Conservation (phyloP, 192 early-diverging fungal species). For the Anaeromyces robustus region DNA sequence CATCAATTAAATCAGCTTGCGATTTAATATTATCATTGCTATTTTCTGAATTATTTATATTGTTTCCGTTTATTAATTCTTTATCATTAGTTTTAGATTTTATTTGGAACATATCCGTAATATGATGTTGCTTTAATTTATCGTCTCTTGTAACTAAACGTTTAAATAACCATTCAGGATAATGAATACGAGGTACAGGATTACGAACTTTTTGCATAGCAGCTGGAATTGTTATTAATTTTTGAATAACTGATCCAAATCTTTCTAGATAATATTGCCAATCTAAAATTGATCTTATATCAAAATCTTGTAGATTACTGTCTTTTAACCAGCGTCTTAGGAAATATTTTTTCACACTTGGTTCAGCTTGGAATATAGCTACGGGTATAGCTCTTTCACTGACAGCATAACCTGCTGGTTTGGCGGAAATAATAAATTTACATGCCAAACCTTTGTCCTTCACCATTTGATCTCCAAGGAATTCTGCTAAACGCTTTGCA, state of each 20-base stretch:
- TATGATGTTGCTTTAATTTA: constrained; percentile 61
- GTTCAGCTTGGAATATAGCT: constrained; percentile 80
- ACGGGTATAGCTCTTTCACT: constrained; percentile 90
- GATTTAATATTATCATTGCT: not conserved
- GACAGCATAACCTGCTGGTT: constrained; percentile 69
- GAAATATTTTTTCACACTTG: constrained; percentile 56
- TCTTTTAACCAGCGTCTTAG: constrained; percentile 89
- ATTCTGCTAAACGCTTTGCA: constrained; percentile 86
- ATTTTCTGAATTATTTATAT: not conserved
- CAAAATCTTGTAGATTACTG: constrained; percentile 46
- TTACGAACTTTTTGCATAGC: constrained; percentile 89
- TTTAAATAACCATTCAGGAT: constrained; percentile 90
- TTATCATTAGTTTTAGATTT: not conserved
- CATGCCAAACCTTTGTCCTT: constrained; percentile 93
- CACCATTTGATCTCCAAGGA: constrained; percentile 94
- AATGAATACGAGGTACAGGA: constrained; percentile 77
- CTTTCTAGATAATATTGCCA: constrained; percentile 97
- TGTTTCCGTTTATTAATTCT: not conserved
- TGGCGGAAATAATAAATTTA: constrained; percentile 81
- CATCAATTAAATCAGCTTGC: not conserved
- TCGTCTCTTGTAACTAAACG: constrained; percentile 60
- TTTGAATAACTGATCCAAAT: constrained; percentile 87
- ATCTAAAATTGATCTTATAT: constrained; percentile 85
- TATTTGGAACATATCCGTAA: constrained; percentile 65
- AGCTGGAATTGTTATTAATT: constrained; percentile 95